Evolutionary conservation across 768 basidiomycete species (phyloP).

Genomic region (Terana coerulea): DNA sequence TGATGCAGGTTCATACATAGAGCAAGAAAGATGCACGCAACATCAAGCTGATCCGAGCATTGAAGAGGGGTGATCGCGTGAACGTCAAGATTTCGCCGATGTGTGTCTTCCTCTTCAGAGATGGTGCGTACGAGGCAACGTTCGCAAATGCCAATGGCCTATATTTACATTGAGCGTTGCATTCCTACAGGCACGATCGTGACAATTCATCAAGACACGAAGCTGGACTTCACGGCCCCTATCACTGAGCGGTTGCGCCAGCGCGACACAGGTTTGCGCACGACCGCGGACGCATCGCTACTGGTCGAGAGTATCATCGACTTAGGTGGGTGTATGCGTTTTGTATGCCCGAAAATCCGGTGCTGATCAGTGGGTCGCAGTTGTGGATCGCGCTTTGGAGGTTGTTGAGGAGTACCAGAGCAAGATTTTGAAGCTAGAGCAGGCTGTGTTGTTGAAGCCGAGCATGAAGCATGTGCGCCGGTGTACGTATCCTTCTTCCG

Average conservation of each 20-base stretch:
- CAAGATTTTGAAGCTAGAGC: slow-evolving; percentile 60
- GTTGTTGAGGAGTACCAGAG: slow-evolving; percentile 67
- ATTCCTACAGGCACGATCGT: slow-evolving; percentile 54
- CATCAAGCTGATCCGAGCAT: slow-evolving; percentile 28
- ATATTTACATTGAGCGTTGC: background rate
- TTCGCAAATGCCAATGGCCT: slow-evolving; percentile 3
- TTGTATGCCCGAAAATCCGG: slow-evolving; percentile 15
- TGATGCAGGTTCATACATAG: too few relatives aligned
- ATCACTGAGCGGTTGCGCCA: slow-evolving; percentile 56
- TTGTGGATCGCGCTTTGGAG: slow-evolving; percentile 65
- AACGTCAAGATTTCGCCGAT: slow-evolving; percentile 58
- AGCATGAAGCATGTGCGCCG: slow-evolving; percentile 57
- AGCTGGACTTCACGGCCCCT: slow-evolving; percentile 48
- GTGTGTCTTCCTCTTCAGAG: slow-evolving; percentile 64
- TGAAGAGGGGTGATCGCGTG: slow-evolving; percentile 55
- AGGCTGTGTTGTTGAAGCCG: slow-evolving; percentile 54
- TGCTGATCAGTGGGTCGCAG: slow-evolving; percentile 29
- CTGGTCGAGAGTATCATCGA: slow-evolving; percentile 70
- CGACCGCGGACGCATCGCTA: slow-evolving; percentile 62
- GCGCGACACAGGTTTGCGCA: slow-evolving; percentile 56
- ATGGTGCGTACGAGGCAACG: slow-evolving; percentile 39
- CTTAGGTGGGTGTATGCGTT: slow-evolving; percentile 29
- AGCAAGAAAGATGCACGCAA: slow-evolving; percentile 19
- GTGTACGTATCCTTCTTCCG: slow-evolving; percentile 35
- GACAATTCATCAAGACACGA: slow-evolving; percentile 47